Evolutionary conservation across 306 rosid species (phyloP).

Genomic region (Cucurbita maxima): DNA sequence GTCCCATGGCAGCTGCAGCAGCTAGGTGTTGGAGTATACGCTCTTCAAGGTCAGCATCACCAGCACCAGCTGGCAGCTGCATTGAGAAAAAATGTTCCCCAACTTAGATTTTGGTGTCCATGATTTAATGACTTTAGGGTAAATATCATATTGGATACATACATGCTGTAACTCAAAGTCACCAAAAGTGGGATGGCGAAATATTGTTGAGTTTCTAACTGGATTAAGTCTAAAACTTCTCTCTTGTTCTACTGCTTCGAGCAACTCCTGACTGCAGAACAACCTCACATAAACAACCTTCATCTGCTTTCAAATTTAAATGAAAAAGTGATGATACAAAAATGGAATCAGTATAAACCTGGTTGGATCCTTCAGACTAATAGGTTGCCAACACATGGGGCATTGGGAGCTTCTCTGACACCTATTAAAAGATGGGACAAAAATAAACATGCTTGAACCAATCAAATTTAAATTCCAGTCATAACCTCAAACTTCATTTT

Average conservation of each 20-base stretch:
- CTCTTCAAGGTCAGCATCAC: slow-evolving; percentile 93
- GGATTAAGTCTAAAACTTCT: slow-evolving; percentile 67
- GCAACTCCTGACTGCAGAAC: slow-evolving; percentile 73
- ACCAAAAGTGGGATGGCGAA: slow-evolving; percentile 94
- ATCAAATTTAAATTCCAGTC: not conserved
- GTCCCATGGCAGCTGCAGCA: slow-evolving; percentile 99
- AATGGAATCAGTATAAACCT: slow-evolving; percentile 28
- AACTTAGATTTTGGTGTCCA: not conserved
- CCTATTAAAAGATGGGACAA: slow-evolving; percentile 32
- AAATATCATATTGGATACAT: slow-evolving; percentile 17
- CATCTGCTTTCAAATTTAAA: not conserved
- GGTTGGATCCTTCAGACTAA: slow-evolving; percentile 89
- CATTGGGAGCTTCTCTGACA: slow-evolving; percentile 98
- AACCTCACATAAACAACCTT: slow-evolving; percentile 1
- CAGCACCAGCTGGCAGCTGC: slow-evolving; percentile 89
- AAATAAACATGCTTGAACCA: not conserved
- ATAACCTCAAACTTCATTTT: not conserved
- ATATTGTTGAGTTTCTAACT: slow-evolving; percentile 66
- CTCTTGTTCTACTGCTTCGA: slow-evolving; percentile 82
- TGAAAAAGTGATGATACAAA: not conserved
- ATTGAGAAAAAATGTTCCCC: not conserved
- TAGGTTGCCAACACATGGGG: slow-evolving; percentile 96
- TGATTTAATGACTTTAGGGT: not conserved
- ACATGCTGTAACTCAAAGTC: slow-evolving; percentile 94
- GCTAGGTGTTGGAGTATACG: slow-evolving; percentile 92